Evolutionary conservation across 2,329 filamentous ascomycete genomes (phyloP).

Genomic region (Neofusicoccum laricinum): DNA sequence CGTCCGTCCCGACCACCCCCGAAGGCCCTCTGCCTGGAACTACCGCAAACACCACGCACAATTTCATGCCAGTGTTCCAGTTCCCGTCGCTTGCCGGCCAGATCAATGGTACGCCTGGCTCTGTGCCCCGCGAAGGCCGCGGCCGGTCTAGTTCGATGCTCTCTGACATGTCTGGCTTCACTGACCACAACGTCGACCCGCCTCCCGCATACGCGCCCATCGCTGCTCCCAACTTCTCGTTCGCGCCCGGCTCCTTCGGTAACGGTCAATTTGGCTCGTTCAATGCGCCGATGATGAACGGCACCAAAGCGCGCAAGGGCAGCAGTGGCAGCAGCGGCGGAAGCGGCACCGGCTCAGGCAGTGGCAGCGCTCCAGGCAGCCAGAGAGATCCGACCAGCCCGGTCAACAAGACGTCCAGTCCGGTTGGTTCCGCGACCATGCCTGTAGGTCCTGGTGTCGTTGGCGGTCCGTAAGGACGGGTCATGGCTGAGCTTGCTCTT

Average conservation of each 20-base stretch:
- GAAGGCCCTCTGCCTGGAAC: slow-evolving; percentile 58
- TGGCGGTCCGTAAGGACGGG: neutral
- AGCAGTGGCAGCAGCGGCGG: slow-evolving; percentile 46
- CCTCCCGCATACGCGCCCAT: slow-evolving; percentile 23
- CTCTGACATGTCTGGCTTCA: slow-evolving; percentile 51
- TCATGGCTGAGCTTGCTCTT: neutral
- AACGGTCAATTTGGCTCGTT: slow-evolving; percentile 5
- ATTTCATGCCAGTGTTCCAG: slow-evolving; percentile 35
- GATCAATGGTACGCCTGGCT: slow-evolving; percentile 30
- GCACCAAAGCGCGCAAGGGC: slow-evolving; percentile 31
- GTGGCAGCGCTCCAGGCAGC: slow-evolving; percentile 31
- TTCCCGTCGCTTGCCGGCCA: slow-evolving; percentile 32
- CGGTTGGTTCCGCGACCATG: slow-evolving; percentile 1
- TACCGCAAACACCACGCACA: slow-evolving; percentile 21
- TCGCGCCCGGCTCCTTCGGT: slow-evolving; percentile 34
- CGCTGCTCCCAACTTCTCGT: slow-evolving; percentile 33
- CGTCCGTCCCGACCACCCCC: slow-evolving; percentile 52
- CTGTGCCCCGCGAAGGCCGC: slow-evolving; percentile 35
- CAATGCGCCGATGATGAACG: slow-evolving; percentile 10
- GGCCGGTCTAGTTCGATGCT: slow-evolving; percentile 53
- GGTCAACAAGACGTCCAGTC: slow-evolving; percentile 19
- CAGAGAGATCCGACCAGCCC: slow-evolving; percentile 39
- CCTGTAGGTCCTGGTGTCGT: slow-evolving; percentile 4
- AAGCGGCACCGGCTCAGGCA: slow-evolving; percentile 42
- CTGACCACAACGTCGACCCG: slow-evolving; percentile 42